phyloP scores from a whole-genome alignment of 179 eudicot species.

The Heliamphora pulchella region DNA sequence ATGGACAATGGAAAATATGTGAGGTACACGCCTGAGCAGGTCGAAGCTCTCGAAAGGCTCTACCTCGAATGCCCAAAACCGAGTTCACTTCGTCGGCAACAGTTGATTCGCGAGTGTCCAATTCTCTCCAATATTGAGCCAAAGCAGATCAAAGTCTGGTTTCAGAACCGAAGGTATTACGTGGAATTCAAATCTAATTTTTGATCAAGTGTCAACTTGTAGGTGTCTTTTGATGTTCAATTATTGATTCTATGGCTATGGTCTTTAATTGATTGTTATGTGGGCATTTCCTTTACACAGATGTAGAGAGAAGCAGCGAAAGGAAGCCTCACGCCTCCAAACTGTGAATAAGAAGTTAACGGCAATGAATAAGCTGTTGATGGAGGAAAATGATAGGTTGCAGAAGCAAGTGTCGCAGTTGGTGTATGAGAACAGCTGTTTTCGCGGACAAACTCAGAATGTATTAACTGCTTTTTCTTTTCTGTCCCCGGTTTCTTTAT shows the following conservation, averaged over 20 bases:
- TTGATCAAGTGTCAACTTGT: neutral
- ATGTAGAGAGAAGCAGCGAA: slow-evolving; percentile 91
- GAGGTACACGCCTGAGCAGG: slow-evolving; percentile 91
- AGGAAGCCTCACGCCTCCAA: slow-evolving; percentile 83
- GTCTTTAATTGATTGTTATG: neutral
- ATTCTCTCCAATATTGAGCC: slow-evolving; percentile 87
- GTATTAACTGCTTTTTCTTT: slow-evolving; percentile 25
- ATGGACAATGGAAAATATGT: slow-evolving; percentile 79
- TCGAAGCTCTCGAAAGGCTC: slow-evolving; percentile 83
- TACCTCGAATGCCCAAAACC: slow-evolving; percentile 91
- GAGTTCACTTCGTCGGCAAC: slow-evolving; percentile 66
- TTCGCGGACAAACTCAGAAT: slow-evolving; percentile 75
- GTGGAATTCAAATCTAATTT: neutral
- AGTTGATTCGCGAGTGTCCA: slow-evolving; percentile 64
- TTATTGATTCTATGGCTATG: no score
- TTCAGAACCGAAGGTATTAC: slow-evolving; percentile 77
- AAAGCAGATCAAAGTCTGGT: slow-evolving; percentile 97
- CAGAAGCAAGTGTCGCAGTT: slow-evolving; percentile 77
- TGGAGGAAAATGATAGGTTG: slow-evolving; percentile 98
- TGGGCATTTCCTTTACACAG: slow-evolving; percentile 28
- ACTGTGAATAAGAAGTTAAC: slow-evolving; percentile 83
- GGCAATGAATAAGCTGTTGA: slow-evolving; percentile 90
- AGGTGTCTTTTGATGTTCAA: neutral
- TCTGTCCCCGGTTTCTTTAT: neutral
- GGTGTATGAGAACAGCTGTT: slow-evolving; percentile 81